Conservation (phyloP, 805 yeast genomes). For the Cyberlindnera xylosilytica region DNA sequence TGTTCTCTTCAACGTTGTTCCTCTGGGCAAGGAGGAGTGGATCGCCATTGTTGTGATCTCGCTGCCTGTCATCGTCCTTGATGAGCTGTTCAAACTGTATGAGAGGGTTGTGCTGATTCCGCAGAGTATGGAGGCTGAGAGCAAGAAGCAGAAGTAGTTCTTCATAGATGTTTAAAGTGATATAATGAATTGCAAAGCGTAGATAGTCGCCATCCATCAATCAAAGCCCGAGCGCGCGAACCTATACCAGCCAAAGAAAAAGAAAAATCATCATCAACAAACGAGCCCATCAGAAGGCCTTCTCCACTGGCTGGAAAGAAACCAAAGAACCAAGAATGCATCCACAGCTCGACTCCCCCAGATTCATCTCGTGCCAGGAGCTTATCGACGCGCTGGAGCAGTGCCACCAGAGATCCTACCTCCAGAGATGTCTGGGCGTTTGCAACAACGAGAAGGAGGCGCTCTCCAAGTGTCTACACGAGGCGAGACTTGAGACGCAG, state of each 20-base stretch:
- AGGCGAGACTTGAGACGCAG: constrained; percentile 63
- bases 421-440: constrained; percentile 71
- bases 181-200: too few species aligned
- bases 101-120: constrained; percentile 27
- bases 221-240: too few species aligned
- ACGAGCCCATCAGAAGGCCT: background rate
- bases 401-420: constrained; percentile 72
- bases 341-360: constrained; percentile 50
- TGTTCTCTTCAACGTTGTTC: constrained; percentile 32
- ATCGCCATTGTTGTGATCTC: constrained; percentile 32
- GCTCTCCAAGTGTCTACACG: constrained; percentile 73
- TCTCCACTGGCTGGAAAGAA: too few species aligned
- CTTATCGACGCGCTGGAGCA: constrained; percentile 85
- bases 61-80: constrained; percentile 35
- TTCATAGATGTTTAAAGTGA: background rate
- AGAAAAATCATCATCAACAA: too few species aligned
- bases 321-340: constrained; percentile 36
- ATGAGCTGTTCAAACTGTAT: constrained; percentile 34
- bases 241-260: too few species aligned
- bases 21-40: constrained; percentile 35
- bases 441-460: constrained; percentile 86
- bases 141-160: constrained; percentile 2
- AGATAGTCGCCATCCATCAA: too few species aligned
- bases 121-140: constrained; percentile 3
- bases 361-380: constrained; percentile 63